These are phyloP conservation scores for Suillus clintonianus DNA, from an alignment of 768 basidiomycete species.

Conservation along the genomic window DNA sequence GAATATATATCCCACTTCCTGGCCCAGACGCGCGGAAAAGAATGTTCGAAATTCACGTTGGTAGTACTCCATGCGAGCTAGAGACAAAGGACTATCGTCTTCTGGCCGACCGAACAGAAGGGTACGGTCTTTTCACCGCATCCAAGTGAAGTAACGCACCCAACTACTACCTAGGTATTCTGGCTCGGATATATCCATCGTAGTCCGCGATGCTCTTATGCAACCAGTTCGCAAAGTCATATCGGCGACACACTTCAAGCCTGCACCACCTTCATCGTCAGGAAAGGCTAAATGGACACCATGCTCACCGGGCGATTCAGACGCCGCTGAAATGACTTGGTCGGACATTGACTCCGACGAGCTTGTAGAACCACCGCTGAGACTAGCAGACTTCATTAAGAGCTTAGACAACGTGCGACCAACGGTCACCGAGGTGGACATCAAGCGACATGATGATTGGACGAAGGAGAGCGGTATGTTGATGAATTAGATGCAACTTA, in stretches of 20 bases:
- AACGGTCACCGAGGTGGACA: constrained; percentile 88
- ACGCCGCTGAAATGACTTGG: constrained; percentile 88
- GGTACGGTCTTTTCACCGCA: constrained; percentile 39
- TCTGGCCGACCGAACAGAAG: constrained; percentile 87
- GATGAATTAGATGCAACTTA: not conserved
- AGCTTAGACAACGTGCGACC: constrained; percentile 78
- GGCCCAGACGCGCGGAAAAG: constrained; percentile 87
- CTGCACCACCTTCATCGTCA: constrained; percentile 31
- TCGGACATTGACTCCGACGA: constrained; percentile 85
- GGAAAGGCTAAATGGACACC: constrained; percentile 77
- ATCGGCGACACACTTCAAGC: constrained; percentile 93
- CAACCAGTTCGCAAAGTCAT: constrained; percentile 97
- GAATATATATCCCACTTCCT: constrained; percentile 97
- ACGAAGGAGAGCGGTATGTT: constrained; percentile 78
- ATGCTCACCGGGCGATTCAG: constrained; percentile 91
- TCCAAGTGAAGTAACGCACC: not conserved
- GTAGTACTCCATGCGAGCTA: constrained; percentile 87
- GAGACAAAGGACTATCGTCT: constrained; percentile 73
- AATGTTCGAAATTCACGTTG: constrained; percentile 98
- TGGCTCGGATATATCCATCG: constrained; percentile 91
- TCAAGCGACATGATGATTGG: constrained; percentile 82
- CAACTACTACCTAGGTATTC: constrained; percentile 59
- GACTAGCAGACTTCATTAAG: constrained; percentile 77
- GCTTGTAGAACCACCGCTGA: constrained; percentile 85
- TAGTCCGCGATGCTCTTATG: constrained; percentile 97